Base-by-base conservation (phyloP, 306 rosid species). In the Phaseolus lunatus region DNA sequence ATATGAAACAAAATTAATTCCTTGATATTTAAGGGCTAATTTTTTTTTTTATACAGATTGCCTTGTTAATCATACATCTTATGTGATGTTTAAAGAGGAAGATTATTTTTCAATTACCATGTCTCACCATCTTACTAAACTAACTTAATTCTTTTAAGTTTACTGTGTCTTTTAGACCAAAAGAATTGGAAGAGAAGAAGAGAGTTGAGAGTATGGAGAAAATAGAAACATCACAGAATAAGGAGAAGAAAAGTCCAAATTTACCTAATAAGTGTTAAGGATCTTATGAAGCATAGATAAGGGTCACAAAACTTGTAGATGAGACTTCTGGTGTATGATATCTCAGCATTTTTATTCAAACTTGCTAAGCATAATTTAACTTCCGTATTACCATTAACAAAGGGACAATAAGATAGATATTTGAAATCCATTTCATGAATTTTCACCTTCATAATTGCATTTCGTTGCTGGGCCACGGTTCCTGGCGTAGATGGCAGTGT, bases 401-500 rank as follows among this genome's bases (percentile, higher is more conserved):
- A 48, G 72, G 48, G 33, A 20, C 2, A 37, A 37, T 13, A 58
- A 58, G 7, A 58, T 27, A 26, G 20, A 26, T 2, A 26, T 12
- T 26, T 58, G 18, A 12, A 58, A 14, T 0, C 11, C 19, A 5
- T 26, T 58, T 58, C 0, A 9, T 54, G 9, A 53, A 9, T 53
- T n/a, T 7, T 1, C 14, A 13, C 2, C 14, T 58, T 3, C 41
- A 59, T 27, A 15, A 59, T 5, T 59, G n/a, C 9, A 59, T 5
- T 1, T 27, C 22, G 39, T 58, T 5, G 29, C 19, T 58, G 65
- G 19, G 19, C 39, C 65, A 26, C 39, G 19, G 26, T 11, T 26
- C 39, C 11, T 26, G 14, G 13, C n/a, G 33, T 20, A 82, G 75
- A 76, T 61, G 57, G 67, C 73, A 44, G 70, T 33, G 37, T 41